These are phyloP conservation scores for Brasenia schreberi DNA, from an alignment of 164 flowering plant genomes.

Conservation along the genomic window DNA sequence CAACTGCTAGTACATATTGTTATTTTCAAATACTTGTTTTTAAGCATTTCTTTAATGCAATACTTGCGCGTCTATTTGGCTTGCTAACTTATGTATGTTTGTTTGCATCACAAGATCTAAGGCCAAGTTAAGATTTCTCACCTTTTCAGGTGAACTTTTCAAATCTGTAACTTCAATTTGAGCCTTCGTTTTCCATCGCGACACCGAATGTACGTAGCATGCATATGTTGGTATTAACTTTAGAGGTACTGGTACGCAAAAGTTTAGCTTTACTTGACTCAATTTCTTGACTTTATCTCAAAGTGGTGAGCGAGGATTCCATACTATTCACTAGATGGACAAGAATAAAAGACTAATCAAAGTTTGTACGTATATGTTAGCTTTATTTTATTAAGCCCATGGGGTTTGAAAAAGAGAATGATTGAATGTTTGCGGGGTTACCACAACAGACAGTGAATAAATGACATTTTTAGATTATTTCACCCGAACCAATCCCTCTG, in stretches of 20 bases:
- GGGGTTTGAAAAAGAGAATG: slow-evolving; percentile 1
- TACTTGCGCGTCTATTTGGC: not conserved
- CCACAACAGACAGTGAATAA: not conserved
- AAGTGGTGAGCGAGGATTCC: slow-evolving; percentile 1
- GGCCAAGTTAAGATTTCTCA: not conserved
- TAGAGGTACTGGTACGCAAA: not conserved
- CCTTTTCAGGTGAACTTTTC: not conserved
- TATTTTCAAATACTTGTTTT: not conserved
- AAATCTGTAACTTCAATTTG: not conserved
- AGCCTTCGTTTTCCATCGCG: not conserved
- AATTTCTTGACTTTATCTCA: slow-evolving; percentile 1
- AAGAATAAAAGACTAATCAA: not conserved
- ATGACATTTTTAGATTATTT: not conserved
- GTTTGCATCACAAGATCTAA: not conserved
- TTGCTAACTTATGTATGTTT: not conserved
- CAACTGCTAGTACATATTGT: not conserved
- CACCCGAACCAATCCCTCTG: not conserved
- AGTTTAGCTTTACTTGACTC: not conserved
- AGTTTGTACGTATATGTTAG: not conserved
- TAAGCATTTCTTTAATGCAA: not conserved
- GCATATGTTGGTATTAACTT: not conserved
- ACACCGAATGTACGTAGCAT: not conserved
- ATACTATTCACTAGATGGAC: not conserved
- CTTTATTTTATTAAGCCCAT: not conserved
- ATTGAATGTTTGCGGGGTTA: not conserved